phyloP scores from a whole-genome alignment of 768 basidiomycete species.

The Agaricus blazei region DNA sequence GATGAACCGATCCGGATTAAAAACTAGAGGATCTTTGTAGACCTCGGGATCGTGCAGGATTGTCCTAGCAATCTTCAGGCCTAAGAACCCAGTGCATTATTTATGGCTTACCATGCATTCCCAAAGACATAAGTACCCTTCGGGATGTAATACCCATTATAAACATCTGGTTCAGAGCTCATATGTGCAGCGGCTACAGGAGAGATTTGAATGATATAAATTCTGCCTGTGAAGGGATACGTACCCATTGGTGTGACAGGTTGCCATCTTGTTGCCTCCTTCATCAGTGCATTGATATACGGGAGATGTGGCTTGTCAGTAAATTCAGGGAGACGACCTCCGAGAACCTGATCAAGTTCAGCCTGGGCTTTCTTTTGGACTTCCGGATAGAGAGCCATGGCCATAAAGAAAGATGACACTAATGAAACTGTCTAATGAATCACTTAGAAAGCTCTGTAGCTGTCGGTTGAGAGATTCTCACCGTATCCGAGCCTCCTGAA shows the following conservation, averaged over 20 bases:
- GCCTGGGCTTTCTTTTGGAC: slow-evolving; percentile 15
- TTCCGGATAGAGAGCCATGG: slow-evolving; percentile 14
- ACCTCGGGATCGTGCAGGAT: slow-evolving; percentile 18
- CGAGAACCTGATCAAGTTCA: slow-evolving; percentile 11
- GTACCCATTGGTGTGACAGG: slow-evolving; percentile 21
- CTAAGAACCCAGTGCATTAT: neutral
- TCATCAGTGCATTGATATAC: slow-evolving; percentile 29
- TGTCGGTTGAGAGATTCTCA: neutral
- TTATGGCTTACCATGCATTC: neutral
- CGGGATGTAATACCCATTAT: neutral
- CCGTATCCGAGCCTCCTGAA: slow-evolving; percentile 12
- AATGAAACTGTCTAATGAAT: slow-evolving; percentile 12
- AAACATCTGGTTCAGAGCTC: neutral
- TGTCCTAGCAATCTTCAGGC: slow-evolving; percentile 6
- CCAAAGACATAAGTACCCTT: neutral
- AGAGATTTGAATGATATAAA: neutral
- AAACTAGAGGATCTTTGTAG: slow-evolving; percentile 18
- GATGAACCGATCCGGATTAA: slow-evolving; percentile 26
- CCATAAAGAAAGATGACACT: slow-evolving; percentile 13
- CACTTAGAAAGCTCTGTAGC: neutral
- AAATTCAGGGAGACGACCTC: slow-evolving; percentile 26
- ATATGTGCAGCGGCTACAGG: neutral
- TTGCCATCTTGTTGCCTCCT: slow-evolving; percentile 31
- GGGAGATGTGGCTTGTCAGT: slow-evolving; percentile 21
- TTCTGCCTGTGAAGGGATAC: neutral